Evolutionary conservation across 345 rosid genomes (phyloP).

Genomic region (Hibiscus tridactylites): DNA sequence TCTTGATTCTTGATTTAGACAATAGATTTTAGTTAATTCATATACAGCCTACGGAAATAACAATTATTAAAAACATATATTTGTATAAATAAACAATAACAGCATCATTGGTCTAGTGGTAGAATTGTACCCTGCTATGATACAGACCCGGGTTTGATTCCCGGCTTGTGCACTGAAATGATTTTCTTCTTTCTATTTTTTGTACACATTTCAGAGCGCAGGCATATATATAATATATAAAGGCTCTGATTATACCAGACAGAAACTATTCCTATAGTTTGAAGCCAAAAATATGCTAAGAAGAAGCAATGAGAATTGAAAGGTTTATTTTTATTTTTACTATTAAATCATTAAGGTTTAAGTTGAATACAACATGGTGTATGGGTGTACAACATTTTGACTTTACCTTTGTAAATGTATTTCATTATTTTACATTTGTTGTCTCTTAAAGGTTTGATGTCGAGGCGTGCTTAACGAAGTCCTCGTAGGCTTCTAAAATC

Average conservation of each 20-base stretch:
- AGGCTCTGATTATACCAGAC: background rate
- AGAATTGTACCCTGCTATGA: constrained; percentile 73
- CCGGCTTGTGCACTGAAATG: constrained; percentile 37
- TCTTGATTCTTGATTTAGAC: too few species aligned
- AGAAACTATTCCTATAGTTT: background rate
- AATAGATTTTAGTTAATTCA: too few species aligned
- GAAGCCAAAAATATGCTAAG: background rate
- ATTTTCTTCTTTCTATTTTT: too few species aligned
- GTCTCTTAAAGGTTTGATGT: background rate
- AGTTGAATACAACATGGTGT: background rate
- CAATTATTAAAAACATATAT: too few species aligned
- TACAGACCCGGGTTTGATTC: constrained; percentile 70
- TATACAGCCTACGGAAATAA: too few species aligned
- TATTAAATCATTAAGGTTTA: background rate
- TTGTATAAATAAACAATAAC: too few species aligned
- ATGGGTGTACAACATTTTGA: background rate
- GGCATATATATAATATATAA: too few species aligned
- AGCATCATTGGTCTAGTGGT: constrained; percentile 83
- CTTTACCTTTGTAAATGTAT: background rate
- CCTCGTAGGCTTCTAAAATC: constrained; percentile 28
- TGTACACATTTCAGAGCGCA: too few species aligned
- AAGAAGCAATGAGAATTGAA: background rate
- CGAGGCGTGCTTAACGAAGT: constrained; percentile 18
- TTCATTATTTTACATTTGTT: background rate
- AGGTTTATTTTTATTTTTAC: background rate